Percentiles rank a stretch among this genome's conserved stretches.
Conservation (phyloP, 2,329 filamentous ascomycete species). For the Cyphellophora attinorum region DNA sequence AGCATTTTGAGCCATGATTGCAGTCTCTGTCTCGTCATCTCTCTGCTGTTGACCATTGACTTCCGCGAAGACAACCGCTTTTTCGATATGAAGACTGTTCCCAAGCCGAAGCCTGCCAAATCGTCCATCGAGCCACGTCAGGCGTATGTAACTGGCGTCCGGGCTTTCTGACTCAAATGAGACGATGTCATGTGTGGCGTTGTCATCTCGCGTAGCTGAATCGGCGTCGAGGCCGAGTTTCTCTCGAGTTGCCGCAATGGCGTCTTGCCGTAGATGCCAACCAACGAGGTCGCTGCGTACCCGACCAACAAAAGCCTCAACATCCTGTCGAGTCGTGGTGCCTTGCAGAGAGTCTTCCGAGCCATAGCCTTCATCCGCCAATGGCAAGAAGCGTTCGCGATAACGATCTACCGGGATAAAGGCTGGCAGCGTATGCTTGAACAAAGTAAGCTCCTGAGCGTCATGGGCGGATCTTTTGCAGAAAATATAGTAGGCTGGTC, state of each 20-base stretch:
- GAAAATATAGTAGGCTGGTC: slow-evolving; percentile 34
- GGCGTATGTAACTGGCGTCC: slow-evolving; percentile 31
- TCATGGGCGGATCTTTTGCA: slow-evolving; percentile 20
- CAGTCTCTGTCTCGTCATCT: slow-evolving; percentile 7
- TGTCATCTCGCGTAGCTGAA: slow-evolving; percentile 7
- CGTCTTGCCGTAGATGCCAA: slow-evolving; percentile 32
- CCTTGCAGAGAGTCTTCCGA: slow-evolving; percentile 12
- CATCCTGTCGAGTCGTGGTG: slow-evolving; percentile 23
- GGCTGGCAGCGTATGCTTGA: slow-evolving; percentile 35
- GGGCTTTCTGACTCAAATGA: slow-evolving; percentile 26
- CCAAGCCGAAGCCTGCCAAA: slow-evolving; percentile 34
- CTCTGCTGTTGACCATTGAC: slow-evolving; percentile 4
- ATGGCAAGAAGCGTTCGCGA: slow-evolving; percentile 26
- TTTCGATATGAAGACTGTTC: slow-evolving; percentile 29
- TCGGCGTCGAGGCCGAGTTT: slow-evolving; percentile 9
- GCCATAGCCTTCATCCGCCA: slow-evolving; percentile 13
- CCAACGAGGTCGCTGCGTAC: slow-evolving; percentile 30
- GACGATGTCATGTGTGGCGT: slow-evolving; percentile 17
- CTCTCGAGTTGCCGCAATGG: slow-evolving; percentile 20
- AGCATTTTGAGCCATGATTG: too few species aligned
- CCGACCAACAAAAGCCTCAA: slow-evolving; percentile 26
- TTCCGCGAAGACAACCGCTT: slow-evolving; percentile 31
- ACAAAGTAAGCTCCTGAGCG: slow-evolving; percentile 22
- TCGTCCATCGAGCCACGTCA: slow-evolving; percentile 35
- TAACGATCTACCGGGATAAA: slow-evolving; percentile 32